These are phyloP conservation scores for Tylopilus sp. DNA, from an alignment of 768 basidiomycete genomes.

Conservation along the genomic window DNA sequence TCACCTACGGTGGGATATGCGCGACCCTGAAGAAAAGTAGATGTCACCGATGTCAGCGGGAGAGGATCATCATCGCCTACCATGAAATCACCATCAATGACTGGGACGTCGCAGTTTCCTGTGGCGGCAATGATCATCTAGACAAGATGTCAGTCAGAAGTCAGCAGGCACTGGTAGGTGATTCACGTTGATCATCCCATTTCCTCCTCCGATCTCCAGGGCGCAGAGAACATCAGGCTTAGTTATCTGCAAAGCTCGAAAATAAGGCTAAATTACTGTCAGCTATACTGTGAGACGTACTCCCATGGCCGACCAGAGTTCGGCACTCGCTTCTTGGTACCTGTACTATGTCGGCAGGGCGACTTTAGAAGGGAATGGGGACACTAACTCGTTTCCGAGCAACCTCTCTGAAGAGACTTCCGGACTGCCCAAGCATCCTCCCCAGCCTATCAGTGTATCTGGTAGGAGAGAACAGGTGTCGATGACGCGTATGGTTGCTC, in stretches of 20 bases:
- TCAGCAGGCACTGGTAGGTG: not conserved
- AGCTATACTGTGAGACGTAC: constrained; percentile 6
- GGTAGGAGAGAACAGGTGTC: constrained; percentile 41
- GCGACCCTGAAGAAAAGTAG: constrained; percentile 31
- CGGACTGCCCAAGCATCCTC: constrained; percentile 43
- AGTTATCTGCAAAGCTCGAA: constrained; percentile 19
- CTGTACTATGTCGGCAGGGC: constrained; percentile 7
- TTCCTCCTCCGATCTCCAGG: constrained; percentile 42
- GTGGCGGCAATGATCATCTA: constrained; percentile 37
- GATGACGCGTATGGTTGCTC: constrained; percentile 38
- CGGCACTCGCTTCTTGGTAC: constrained; percentile 33
- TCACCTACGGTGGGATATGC: constrained; percentile 29
- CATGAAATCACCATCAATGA: constrained; percentile 46
- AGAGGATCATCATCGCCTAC: constrained; percentile 12
- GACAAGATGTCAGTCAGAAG: constrained; percentile 9
- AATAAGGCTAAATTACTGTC: constrained; percentile 1
- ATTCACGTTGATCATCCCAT: constrained; percentile 42
- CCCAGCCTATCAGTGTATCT: constrained; percentile 40
- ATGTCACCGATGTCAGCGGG: constrained; percentile 3
- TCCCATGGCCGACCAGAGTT: constrained; percentile 28
- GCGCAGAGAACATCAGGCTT: constrained; percentile 36
- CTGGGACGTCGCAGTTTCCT: constrained; percentile 36
- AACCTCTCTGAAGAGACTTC: constrained; percentile 37
- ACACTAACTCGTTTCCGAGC: constrained; percentile 34
- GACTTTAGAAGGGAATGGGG: not conserved